Base-by-base conservation (phyloP, 495 filamentous ascomycete species). In the Penicillium antarcticum region DNA sequence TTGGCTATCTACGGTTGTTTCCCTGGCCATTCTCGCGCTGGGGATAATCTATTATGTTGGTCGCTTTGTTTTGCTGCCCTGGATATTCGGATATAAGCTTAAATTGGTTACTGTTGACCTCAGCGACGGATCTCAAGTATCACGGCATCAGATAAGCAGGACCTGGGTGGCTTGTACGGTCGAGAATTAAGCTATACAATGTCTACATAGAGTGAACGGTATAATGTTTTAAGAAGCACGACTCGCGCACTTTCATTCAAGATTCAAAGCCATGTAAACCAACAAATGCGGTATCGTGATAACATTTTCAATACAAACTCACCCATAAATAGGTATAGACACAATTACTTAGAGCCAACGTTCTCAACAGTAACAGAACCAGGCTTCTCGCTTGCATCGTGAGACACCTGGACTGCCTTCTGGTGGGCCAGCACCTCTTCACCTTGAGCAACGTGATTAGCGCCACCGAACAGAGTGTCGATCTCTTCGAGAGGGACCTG, bases 401-500 rank as follows among this genome's bases (percentile, higher is more conserved):
- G 48, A 8, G 18, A 35, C 36, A 53, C 16, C n/a, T 51, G 39
- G 11, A 55, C 32, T 9, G 48, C 55, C 53, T 73, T 72, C 45
- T 69, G 61, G 21, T 57, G 45, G 13, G 54, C 42, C 19, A 72
- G 52, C 18, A 74, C 65, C 23, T 69, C 65, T 37, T 72, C 78
- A 9, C 81, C 80, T 46, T 78, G 77, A 33, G 71, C 72, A 43
- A 80, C 76, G 54, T 84, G 81, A 61, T 84, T 84, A 34, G 71
- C 67, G 18, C 80, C 79, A 45, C 79, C 79, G 43, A 85, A 85
- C 26, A 84, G 61, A 14, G 69, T 69, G 57, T 85, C 83, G 48
- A 86, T 86, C 56, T 86, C 82, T 63, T 87, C 83, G 6, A 87
- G 72, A 23, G 80, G 62, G 14, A 88, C 72, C 36, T 85, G 67